Conservation (phyloP, 2,329 filamentous ascomycete genomes). For the Lasiodiplodia sp. region DNA sequence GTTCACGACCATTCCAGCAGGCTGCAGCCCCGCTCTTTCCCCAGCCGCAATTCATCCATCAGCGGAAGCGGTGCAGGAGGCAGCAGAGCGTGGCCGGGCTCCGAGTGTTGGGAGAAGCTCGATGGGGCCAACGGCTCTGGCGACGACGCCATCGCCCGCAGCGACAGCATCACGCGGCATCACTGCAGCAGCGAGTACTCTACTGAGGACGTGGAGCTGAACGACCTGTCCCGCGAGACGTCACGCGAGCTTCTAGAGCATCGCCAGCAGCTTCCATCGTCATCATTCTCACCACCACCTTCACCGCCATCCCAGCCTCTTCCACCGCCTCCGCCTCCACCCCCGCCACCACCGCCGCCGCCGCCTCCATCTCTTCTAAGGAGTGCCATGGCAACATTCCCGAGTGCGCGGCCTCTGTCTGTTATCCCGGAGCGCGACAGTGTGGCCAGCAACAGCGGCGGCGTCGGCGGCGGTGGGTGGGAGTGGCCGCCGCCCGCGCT, state of each 20-base stretch:
- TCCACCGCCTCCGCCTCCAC: neutral
- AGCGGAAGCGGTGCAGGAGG: neutral
- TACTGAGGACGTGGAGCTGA: neutral
- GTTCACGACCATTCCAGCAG: neutral
- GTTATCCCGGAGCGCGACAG: conserved; percentile 5
- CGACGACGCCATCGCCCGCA: neutral
- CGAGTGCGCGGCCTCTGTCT: neutral
- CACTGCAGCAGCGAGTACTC: neutral
- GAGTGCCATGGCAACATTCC: neutral
- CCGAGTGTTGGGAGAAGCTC: conserved; percentile 18
- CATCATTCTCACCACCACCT: neutral
- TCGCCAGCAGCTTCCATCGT: neutral
- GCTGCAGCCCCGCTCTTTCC: neutral
- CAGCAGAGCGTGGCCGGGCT: neutral
- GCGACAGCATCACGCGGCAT: neutral
- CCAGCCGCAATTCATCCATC: neutral
- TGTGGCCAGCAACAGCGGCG: neutral
- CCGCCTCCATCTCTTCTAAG: neutral
- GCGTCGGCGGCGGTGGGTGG: neutral
- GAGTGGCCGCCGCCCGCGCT: neutral
- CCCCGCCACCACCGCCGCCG: neutral
- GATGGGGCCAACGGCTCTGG: neutral
- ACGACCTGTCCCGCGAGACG: conserved; percentile 3
- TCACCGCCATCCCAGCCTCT: neutral
- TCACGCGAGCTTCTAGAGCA: neutral